phyloP scores from a whole-genome alignment of 2,329 filamentous ascomycete genomes.

The Calonectria fujianensis region DNA sequence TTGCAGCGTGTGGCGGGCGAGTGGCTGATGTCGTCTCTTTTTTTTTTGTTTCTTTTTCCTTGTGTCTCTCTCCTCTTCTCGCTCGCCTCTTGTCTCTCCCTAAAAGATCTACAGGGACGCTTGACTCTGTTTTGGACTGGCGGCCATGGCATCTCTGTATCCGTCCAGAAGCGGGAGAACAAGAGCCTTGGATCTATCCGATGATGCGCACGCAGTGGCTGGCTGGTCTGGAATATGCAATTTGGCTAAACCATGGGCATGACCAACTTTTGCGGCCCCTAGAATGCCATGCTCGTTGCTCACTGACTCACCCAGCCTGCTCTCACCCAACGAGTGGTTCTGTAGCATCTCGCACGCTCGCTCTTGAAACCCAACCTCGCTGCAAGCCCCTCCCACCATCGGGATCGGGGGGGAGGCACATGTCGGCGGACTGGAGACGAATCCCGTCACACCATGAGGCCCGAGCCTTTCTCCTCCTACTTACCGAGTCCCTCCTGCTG shows the following conservation, averaged over 20 bases:
- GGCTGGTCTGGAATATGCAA: background rate
- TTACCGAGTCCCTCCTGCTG: background rate
- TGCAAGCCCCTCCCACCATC: slow-evolving; percentile 12
- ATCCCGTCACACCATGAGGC: slow-evolving; percentile 34
- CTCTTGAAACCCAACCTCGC: slow-evolving; percentile 35
- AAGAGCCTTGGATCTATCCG: background rate
- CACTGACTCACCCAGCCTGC: slow-evolving; percentile 14
- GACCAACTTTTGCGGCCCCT: background rate
- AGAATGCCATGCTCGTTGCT: slow-evolving; percentile 1
- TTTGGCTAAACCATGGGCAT: background rate
- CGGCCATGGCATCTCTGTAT: slow-evolving; percentile 25
- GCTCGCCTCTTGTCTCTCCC: background rate
- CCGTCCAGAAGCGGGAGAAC: slow-evolving; percentile 3
- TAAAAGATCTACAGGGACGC: slow-evolving; percentile 1
- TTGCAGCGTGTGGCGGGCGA: slow-evolving; percentile 16
- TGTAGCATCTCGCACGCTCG: slow-evolving; percentile 13
- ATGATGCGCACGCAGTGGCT: background rate
- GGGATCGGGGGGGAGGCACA: background rate
- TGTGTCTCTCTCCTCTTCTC: slow-evolving; percentile 8
- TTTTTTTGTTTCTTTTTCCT: background rate
- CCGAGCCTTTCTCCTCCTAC: background rate
- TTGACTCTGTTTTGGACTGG: background rate
- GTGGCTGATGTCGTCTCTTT: background rate
- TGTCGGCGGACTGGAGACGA: slow-evolving; percentile 17
- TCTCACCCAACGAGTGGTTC: background rate